Base-by-base conservation (phyloP, 192 early-diverging fungal species). In the Pecoramyces ruminantium region DNA sequence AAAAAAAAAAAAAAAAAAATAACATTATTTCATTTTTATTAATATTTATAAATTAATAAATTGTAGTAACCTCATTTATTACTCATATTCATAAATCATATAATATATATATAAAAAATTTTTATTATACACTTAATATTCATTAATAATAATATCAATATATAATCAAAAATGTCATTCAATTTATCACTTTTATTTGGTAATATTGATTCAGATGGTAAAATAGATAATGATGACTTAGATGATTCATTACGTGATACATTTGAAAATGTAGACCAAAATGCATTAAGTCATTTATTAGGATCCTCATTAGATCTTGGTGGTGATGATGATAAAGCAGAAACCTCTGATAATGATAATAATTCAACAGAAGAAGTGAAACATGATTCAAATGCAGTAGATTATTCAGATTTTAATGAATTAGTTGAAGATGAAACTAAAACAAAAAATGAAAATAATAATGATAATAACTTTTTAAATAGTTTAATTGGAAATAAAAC, bases 171-270 rank as follows among this genome's bases (percentile, higher is more conserved):
- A 67, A 67, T 67, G 51, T 67, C 51, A 67, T n/a, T 67, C 4
- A 67, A 67, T 67, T 67, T 67, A 67, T 67, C 51, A 67, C 51
- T 93, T 84, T 85, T 97, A 78, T 97, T 95, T 85, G 95, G 95
- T 42, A 97, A 97, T 86, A 92, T 97, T 21, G 95, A 96, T 86
- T 92, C 94, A 80, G 88, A 91, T 58, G 95, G 95, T 77, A 88
- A 90, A 58, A 85, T 96, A 14, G 93, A 95, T 17, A 88, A 92
- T 80, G 85, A 78, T 34, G 88, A 87, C 80, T 86, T 92, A 11
- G 87, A 87, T 78, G 81, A 87, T 83, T 90, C 38, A 84, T 81
- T 79, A 86, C 51, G 51, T 67, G 51, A 67, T 67, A 67, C 51
- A 90, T 82, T 84, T 86, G 77, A 88, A 83, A 17, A 88, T 89